Evolutionary conservation across 371 early-diverging fungal genomes (phyloP).

Genomic region (Zychaea mexicana): DNA sequence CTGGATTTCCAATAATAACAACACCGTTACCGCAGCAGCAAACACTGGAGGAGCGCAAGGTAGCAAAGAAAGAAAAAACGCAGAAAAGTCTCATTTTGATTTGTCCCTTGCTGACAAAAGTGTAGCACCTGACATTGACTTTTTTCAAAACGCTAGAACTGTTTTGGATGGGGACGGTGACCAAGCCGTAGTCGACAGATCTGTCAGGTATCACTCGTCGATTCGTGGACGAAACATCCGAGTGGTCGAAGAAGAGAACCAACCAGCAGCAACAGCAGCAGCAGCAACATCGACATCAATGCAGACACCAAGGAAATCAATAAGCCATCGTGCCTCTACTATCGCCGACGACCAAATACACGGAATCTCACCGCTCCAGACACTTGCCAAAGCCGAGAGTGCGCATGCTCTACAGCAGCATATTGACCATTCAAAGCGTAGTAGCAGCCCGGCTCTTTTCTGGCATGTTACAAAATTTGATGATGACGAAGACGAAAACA

Average conservation of each 20-base stretch:
- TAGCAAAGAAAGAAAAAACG: too few species aligned
- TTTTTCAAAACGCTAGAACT: conserved; percentile 38
- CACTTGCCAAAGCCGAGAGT: conserved; percentile 17
- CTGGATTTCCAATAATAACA: conserved; percentile 33
- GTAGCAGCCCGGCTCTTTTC: conserved; percentile 9
- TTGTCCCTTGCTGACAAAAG: conserved; percentile 5
- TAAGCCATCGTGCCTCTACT: conserved; percentile 4
- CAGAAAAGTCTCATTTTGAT: too few species aligned
- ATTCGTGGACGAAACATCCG: conserved; percentile 30
- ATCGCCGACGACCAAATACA: conserved; percentile 15
- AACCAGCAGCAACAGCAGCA: conserved; percentile 12
- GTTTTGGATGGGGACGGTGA: conserved; percentile 18
- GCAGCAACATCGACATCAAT: background rate
- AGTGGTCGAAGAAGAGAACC: conserved; percentile 14
- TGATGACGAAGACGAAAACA: conserved; percentile 34
- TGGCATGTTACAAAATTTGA: background rate
- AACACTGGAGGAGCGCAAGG: too few species aligned
- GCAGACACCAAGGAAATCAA: background rate
- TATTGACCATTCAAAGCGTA: background rate
- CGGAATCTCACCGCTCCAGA: conserved; percentile 13
- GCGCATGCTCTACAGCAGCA: conserved; percentile 12
- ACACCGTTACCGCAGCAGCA: background rate
- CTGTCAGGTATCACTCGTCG: conserved; percentile 35
- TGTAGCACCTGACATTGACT: conserved; percentile 25
- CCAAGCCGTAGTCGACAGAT: background rate